Base-by-base conservation (phyloP, 208 protist species). In the Trypanosoma scelopori region DNA sequence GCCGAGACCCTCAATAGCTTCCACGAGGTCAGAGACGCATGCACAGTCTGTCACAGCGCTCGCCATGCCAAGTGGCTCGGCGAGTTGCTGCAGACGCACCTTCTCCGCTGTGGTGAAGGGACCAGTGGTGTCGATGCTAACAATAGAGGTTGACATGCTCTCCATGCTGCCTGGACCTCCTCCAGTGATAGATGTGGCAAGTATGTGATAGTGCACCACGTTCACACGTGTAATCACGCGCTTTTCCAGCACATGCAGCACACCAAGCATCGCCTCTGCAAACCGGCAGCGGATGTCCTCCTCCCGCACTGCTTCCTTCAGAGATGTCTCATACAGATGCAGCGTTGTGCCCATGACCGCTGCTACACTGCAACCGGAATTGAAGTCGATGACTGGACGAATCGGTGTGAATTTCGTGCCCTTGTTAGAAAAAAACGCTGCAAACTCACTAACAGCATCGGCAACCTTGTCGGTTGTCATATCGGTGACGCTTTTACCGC, bases 281-380 rank as follows among this genome's bases (percentile, higher is more conserved):
- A 94, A 94, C 55, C 64, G 82, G 43, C 76, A 65, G n/a, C 88
- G 85, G 45, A 94, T 81, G 55, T 89, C 70, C 39, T 89, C 85
- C 63, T 94, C 84, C 22, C 82, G 62, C 12, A 94, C 77, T 42
- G 69, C 60, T 18, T 74, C 66, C 71, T 90, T 94, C 25, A 83
- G 58, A 43, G 77, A 86, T n/a, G 88, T 94, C 55, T 92, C 85
- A 69, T 94, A 92, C 25, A 94, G 74, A 65, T 94, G 88, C 53
- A 94, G 70, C 20, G 85, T 88, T 30, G 76, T 84, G 27, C 82
- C 82, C 22, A 77, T 81, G 32, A 94, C 57, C 41, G 73, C 74
- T n/a, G 83, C 83, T 1, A 94, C 88, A 55, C 84, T 84, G 68
- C 88, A 92, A 47, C 85, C 83, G 1, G 64, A 76, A 66, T 90